Conservation (phyloP, 495 filamentous ascomycete species). For the Podospora pseudoanserina region DNA sequence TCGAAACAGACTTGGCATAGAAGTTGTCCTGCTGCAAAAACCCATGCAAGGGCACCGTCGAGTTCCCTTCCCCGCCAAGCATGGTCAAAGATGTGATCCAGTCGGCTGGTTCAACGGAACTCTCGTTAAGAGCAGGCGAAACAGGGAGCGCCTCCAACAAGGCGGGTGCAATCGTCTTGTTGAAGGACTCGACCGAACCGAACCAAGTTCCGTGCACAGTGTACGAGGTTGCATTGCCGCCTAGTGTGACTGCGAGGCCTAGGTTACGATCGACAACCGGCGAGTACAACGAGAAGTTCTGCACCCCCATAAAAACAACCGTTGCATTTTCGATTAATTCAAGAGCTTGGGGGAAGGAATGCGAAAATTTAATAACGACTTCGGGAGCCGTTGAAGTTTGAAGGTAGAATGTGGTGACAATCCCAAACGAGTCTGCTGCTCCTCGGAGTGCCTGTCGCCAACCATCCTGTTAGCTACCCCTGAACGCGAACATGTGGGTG, state of each 20-base stretch:
- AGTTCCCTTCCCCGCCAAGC: conserved; percentile 5
- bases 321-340: not conserved
- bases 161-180: conserved; percentile 14
- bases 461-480: not conserved
- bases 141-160: conserved; percentile 1
- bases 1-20: conserved; percentile 24
- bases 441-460: conserved; percentile 48
- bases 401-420: conserved; percentile 54
- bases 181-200: conserved; percentile 9
- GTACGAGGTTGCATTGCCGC: conserved; percentile 8
- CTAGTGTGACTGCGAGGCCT: conserved; percentile 13
- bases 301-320: conserved; percentile 6
- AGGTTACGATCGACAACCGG: conserved; percentile 18
- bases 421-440: conserved; percentile 58
- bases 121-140: not conserved
- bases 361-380: conserved; percentile 39
- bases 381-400: conserved; percentile 48
- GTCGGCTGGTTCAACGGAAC: conserved; percentile 8
- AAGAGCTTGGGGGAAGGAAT: conserved; percentile 11
- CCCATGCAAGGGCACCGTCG: conserved; percentile 14
- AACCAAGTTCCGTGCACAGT: conserved; percentile 20
- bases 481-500: not conserved
- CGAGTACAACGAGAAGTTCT: conserved; percentile 14
- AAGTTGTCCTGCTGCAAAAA: conserved; percentile 17
- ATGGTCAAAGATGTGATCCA: conserved; percentile 17